Base-by-base conservation (phyloP, 2,329 filamentous ascomycete genomes). In the Macrophomina tecta region DNA sequence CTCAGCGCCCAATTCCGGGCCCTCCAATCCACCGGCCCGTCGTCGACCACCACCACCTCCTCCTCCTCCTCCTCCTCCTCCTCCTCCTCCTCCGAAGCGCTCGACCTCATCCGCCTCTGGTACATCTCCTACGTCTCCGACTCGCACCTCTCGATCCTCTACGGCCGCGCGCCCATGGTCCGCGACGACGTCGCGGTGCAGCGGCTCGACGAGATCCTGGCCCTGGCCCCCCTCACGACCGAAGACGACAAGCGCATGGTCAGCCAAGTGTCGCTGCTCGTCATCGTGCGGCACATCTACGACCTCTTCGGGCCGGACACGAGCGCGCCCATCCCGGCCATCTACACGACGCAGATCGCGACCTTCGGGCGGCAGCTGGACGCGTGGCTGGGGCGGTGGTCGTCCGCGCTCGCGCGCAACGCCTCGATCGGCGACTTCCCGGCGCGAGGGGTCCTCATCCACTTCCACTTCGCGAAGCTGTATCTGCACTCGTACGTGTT, bases 91-190 rank as follows among this genome's bases (percentile, higher is more conserved):
- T 77, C 80, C 12, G 82, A 85, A 51, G 81, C 81, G 0, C 80
- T 81, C 66, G 85, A 88, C 67, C 82, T 83, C 42, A 82, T 87
- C 4, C 81, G 87, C 23, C 75, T 89, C 12, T 89, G 87, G 87
- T 89, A 88, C 73, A 64, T 73, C 8, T 56, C 75, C 0, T 90
- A 89, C 70, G 86, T 89, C 1, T 89, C 87, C 71, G 88, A 90
- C 71, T 87, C 89, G 68, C 88, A 90, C 73, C 86, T 89, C 34
- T 87, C 86, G 18, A 89, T 88, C 28, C 77, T 88, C 0, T 89
- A 89, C 64, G 86, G 86, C 2, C 80, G 87, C 2, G 85, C 85
- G 1, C 84, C 86, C 0, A 83, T 88, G 8, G 84, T 88, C 0
- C 84, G 85, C 34, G 86, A 89, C 62, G 85, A 89, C 64, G 76